Conservation (phyloP, 768 basidiomycete species). For the Termitomyces sp. region DNA sequence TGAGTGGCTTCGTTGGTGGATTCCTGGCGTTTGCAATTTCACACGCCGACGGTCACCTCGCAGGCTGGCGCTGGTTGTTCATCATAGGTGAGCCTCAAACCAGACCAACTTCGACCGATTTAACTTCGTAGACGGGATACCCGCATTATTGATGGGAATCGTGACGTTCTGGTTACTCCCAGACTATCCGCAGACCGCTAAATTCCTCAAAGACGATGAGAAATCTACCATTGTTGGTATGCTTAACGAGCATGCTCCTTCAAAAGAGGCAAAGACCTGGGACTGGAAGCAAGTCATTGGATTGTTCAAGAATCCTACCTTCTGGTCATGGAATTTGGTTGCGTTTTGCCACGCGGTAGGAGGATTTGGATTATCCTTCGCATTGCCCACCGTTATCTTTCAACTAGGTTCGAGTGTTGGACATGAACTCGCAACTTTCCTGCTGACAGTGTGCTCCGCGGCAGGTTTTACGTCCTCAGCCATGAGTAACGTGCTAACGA, state of each 20-base stretch:
- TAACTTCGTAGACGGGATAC: conserved; percentile 3
- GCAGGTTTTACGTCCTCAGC: conserved; percentile 11
- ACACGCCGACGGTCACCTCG: conserved; percentile 8
- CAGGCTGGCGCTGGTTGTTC: conserved; percentile 14
- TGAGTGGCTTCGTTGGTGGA: conserved; percentile 11
- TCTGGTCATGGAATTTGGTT: conserved; percentile 6
- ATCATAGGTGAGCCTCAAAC: conserved; percentile 2
- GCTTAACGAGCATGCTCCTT: conserved; percentile 6
- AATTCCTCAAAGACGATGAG: conserved; percentile 6
- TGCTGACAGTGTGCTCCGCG: neutral
- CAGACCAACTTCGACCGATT: neutral
- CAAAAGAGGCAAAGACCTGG: conserved; percentile 9
- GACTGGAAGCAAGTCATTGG: conserved; percentile 3
- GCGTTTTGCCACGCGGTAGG: conserved; percentile 12
- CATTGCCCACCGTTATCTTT: conserved; percentile 9
- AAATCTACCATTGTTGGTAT: conserved; percentile 2
- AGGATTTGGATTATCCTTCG: conserved; percentile 10
- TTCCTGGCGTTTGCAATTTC: conserved; percentile 10
- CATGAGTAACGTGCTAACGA: conserved; percentile 9
- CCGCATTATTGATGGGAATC: conserved; percentile 9
- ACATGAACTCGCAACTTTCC: too few relatives aligned
- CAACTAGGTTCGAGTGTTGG: conserved; percentile 1
- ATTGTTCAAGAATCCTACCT: conserved; percentile 7
- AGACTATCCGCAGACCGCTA: conserved; percentile 11
- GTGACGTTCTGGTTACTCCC: conserved; percentile 8